Conservation (phyloP, 352 stramenopile genomes). For the Globisporangium cederbergense region DNA sequence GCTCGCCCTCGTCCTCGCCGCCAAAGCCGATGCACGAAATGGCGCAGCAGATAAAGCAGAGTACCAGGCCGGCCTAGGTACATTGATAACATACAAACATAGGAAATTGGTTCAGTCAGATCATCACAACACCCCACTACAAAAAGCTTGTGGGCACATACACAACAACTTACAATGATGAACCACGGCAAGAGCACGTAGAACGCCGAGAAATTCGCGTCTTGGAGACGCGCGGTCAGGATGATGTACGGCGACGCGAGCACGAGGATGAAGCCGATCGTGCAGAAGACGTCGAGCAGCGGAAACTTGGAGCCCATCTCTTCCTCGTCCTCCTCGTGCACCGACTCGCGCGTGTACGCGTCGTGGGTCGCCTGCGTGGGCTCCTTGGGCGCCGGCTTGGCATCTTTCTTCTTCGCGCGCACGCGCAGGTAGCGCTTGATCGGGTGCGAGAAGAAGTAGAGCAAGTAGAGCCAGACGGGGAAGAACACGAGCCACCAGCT, state of each 20-base stretch:
- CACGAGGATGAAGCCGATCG: conserved; percentile 44
- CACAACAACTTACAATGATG: conserved; percentile 65
- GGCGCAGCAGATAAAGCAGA: conserved; percentile 77
- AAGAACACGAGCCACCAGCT: conserved; percentile 84
- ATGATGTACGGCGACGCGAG: conserved; percentile 80
- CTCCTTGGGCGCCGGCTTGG: conserved; percentile 22
- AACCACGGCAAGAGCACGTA: conserved; percentile 82
- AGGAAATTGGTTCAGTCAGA: background rate
- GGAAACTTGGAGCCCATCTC: conserved; percentile 55
- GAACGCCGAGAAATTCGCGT: conserved; percentile 68
- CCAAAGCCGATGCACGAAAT: conserved; percentile 68
- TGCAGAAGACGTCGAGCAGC: conserved; percentile 51
- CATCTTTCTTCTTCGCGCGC: conserved; percentile 30
- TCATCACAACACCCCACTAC: background rate
- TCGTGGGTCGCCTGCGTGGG: conserved; percentile 48
- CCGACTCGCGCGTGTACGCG: conserved; percentile 73
- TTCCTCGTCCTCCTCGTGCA: conserved; percentile 48
- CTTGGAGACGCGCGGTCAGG: conserved; percentile 65
- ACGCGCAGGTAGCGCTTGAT: conserved; percentile 50
- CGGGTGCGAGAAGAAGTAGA: conserved; percentile 53
- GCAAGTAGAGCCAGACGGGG: conserved; percentile 73
- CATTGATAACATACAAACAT: background rate
- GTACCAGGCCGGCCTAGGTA: conserved; percentile 52
- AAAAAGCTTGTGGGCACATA: background rate
- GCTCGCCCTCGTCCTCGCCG: conserved; percentile 31